These are phyloP conservation scores for Arthrobotrys iridis DNA, from an alignment of 2,329 filamentous ascomycete species.

Conservation along the genomic window DNA sequence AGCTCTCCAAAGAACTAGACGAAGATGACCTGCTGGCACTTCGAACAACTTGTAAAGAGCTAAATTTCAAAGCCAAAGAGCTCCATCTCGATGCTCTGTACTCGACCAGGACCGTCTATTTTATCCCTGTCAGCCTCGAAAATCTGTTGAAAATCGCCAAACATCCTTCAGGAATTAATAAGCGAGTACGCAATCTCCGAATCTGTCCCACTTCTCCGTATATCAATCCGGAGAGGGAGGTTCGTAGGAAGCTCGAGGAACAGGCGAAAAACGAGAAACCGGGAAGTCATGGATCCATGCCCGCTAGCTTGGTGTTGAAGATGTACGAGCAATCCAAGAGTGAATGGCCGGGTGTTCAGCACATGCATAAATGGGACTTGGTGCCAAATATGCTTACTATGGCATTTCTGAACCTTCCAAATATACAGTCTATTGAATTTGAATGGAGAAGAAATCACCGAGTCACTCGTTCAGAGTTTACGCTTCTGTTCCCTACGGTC, in stretches of 20 bases:
- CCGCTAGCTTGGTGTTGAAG: constrained; percentile 32
- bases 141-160: constrained; percentile 37
- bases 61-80: constrained; percentile 30
- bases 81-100: constrained; percentile 25
- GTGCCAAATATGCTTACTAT: constrained; percentile 35
- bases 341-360: constrained; percentile 36
- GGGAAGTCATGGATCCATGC: constrained; percentile 19
- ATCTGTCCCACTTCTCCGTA: constrained; percentile 29
- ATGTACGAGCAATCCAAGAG: constrained; percentile 46
- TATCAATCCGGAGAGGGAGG: constrained; percentile 31
- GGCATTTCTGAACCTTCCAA: constrained; percentile 28
- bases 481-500: constrained; percentile 22
- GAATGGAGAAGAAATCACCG: constrained; percentile 27
- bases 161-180: constrained; percentile 28
- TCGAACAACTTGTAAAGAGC: constrained; percentile 33
- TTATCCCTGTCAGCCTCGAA: constrained; percentile 29
- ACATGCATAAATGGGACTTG: constrained; percentile 34
- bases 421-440: constrained; percentile 34
- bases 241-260: constrained; percentile 26
- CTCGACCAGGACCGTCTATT: constrained; percentile 17
- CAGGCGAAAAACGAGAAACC: constrained; percentile 31
- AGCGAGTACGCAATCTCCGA: constrained; percentile 20
- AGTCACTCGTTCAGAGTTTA: constrained; percentile 31
- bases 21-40: constrained; percentile 39
- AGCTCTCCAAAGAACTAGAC: constrained; percentile 33